Conservation (phyloP, 345 rosid species). For the Adansonia digitata region DNA sequence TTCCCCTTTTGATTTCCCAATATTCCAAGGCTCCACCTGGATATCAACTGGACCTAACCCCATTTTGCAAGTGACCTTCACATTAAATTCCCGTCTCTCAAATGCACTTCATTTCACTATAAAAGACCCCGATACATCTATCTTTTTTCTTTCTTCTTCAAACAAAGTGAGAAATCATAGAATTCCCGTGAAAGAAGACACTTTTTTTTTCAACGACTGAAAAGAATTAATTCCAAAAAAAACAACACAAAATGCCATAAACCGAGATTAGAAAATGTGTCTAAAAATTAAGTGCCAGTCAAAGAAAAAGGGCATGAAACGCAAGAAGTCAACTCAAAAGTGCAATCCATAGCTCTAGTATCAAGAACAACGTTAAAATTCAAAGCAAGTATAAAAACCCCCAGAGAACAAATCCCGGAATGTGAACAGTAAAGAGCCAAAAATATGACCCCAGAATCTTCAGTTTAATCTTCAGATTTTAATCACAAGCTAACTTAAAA, state of each 20-base stretch:
- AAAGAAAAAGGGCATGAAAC: conserved; percentile 3
- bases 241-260: background rate
- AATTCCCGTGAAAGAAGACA: background rate
- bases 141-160: background rate
- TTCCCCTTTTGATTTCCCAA: conserved; percentile 25
- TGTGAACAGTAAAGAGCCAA: background rate
- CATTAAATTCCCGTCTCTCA: background rate
- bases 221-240: background rate
- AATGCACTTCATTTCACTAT: background rate
- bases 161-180: conserved; percentile 19
- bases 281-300: background rate
- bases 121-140: background rate
- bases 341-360: background rate
- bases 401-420: background rate
- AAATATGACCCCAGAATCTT: background rate
- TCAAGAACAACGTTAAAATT: background rate
- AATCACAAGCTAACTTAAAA: background rate
- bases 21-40: conserved; percentile 18
- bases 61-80: conserved; percentile 14
- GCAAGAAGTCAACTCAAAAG: background rate
- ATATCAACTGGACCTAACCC: conserved; percentile 25
- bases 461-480: background rate
- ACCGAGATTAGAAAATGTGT: background rate
- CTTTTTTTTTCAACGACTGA: background rate
- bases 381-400: background rate